A percentile compares a stretch with the other conserved stretches of the same genome.
Conservation (phyloP, 208 protist genomes). For the Blastocrithidia nonstop region DNA sequence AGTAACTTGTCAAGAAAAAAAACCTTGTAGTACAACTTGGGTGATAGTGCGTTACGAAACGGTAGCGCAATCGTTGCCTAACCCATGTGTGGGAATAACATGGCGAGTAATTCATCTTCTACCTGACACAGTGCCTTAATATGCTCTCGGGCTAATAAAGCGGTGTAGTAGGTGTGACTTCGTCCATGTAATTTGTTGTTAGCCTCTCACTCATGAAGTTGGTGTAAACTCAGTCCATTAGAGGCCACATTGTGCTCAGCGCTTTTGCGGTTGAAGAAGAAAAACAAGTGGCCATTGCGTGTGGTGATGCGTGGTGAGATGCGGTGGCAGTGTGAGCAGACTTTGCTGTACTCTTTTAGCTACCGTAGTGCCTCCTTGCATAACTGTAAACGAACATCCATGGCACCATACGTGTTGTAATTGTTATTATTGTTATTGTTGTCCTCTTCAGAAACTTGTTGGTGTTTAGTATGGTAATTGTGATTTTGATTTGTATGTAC, state of each 20-base stretch:
- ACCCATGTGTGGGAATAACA: constrained; percentile 68
- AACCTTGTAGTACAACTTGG: constrained; percentile 51
- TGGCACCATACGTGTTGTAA: constrained; percentile 12
- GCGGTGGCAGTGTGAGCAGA: constrained; percentile 60
- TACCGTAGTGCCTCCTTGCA: constrained; percentile 48
- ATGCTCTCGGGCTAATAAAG: constrained; percentile 42
- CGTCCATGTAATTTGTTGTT: constrained; percentile 41
- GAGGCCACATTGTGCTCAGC: constrained; percentile 33
- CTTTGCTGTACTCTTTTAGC: constrained; percentile 31
- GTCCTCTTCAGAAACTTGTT: not conserved
- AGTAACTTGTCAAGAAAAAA: constrained; percentile 81
- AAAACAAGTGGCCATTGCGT: constrained; percentile 74
- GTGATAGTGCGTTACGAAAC: constrained; percentile 26
- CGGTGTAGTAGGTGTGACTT: constrained; percentile 53
- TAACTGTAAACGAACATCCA: constrained; percentile 64
- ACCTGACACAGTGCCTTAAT: constrained; percentile 70
- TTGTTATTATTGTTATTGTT: not conserved
- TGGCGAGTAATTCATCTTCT: constrained; percentile 37
- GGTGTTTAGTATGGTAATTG: not conserved
- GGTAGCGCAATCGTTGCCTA: constrained; percentile 46
- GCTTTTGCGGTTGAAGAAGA: constrained; percentile 57
- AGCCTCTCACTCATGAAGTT: constrained; percentile 48
- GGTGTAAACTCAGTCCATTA: constrained; percentile 24
- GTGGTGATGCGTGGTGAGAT: constrained; percentile 60
- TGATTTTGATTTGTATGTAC: too few relatives aligned